Base-by-base conservation (phyloP, 2,329 filamentous ascomycete species). In the Calonectria pseudoturangicola region DNA sequence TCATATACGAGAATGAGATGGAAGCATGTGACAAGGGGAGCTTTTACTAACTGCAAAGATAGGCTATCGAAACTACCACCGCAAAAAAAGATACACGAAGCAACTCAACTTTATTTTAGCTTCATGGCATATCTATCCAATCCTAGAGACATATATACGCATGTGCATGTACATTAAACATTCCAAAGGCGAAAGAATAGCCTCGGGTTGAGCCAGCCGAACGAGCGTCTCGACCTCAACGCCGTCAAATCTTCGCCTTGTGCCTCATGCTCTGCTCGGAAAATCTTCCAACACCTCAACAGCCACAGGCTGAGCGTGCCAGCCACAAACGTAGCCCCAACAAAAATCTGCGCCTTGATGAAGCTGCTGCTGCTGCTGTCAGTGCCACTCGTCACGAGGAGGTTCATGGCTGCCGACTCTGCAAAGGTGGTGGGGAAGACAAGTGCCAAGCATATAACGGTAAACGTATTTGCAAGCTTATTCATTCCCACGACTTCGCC, bases 401-500 rank as follows among this genome's bases (percentile, higher is more conserved):
- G 87, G 73, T 89, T 86, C 47, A 92, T 83, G 0, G 87, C 89
- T 67, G 92, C 90, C 0, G 88, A 83, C 74, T 84, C 82, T 3
- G 81, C 81, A 74, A 85, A 91, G 0, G 88, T 91, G n/a, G 85
- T 86, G 8, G 87, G 87, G 2, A 91, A 80, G 8, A 90, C 89
- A 68, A 93, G 84, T 2, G 88, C 83, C 51, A 93, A 79, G 89
- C 91, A 93, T 9, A 88, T 89, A 48, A 92, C 87, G 70, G 87
- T 89, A 71, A 93, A 82, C 0, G 88, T 89, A 54, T 87, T 86
- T 2, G 90, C 89, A 0, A 93, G 82, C 70, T 91, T 86, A 70
- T 84, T 85, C 16, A 93, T 79, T 0, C 92, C 91, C 33, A 93
- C 88, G 3, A 93, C 87, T 77, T 93, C 92, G 0, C 88, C 89